Base-by-base conservation (phyloP, 2,329 filamentous ascomycete species). In the Pezicula rhizophila region DNA sequence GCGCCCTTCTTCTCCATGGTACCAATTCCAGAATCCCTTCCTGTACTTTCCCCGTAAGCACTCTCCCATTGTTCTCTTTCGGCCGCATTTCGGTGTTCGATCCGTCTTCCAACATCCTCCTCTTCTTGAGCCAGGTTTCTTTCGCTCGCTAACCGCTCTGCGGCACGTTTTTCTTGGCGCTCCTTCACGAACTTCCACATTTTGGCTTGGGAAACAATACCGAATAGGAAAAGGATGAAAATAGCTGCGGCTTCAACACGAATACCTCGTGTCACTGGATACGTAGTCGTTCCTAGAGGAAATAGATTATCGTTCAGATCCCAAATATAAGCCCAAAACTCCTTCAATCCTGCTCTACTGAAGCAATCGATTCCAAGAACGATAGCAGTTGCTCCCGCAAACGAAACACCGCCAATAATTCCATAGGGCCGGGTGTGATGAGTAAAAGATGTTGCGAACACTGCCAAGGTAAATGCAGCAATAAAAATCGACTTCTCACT, bases 321-420 rank as follows among this genome's bases (percentile, higher is more conserved):
- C 92, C 92, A 97, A 34, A 95, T 76, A 64, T 95, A 97, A 5
- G 89, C 78, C 92, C 92, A 97, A 58, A 96, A 96, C 65, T 97
- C 92, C 66, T 96, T 96, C 59, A 95, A 71, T 0, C 92, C 92
- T n/a, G 90, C 89, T 53, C 82, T 76, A 60, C 84, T 92, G 60
- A 92, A 95, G 66, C 89, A 95, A 65, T 97, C 92, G 50, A 97
- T 87, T 2, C 92, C 92, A 2, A 97, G 68, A 12, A 95, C 79
- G 1, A 85, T 75, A 3, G 80, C 80, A 0, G 89, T 96, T 3
- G 89, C 85, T 7, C 92, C 92, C 4, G 82, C 77, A 62, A 96
- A 95, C 0, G 91, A 80, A 11, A 89, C 89, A 42, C 80, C 80
- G 11, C 73, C 72, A 34, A 96, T 92, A 43, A 95, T 70, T 2